Base-by-base conservation (phyloP, 1,139 yeast species). In the Kodamaea derodonti region DNA sequence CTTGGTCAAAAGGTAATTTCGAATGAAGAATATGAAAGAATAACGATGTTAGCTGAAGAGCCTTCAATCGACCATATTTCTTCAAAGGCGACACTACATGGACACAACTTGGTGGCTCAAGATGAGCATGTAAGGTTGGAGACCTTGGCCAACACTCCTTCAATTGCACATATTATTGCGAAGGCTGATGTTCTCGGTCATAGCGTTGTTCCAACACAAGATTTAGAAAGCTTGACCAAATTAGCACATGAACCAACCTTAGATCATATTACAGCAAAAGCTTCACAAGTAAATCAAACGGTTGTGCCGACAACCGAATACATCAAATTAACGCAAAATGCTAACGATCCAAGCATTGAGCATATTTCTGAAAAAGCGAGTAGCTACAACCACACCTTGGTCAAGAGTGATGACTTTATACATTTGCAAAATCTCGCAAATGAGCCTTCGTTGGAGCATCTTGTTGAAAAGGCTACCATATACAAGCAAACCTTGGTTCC, bases 391-490 rank as follows among this genome's bases (percentile, higher is more conserved):
- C 54, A 54, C 33, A 41, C 44, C 2, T 33, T 59, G 4, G 24
- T 58, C 4, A 37, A 47, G 2, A 35, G 44, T 10, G 23, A 37
- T 3, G 39, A 39, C 12, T 38, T 25, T 10, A 27, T 36, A 2
- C 24, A 23, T 9, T 36, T 43, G 14, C 34, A 43, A 16, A 33
- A 37, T 5, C 35, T 37, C 3, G 41, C 54, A 4, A 31, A 47
- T 9, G 35, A 46, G 6, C 65, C 65, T 3, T 31, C 47, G 1
- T 15, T 58, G 15, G 58, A 52, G 0, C 53, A 54, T 30, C 18
- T 54, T 12, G 30, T 16, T 10, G 3, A 26, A 25, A 10, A 45
- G 34, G 39, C 39, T 8, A 20, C 20, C 14, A 13, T 7, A 4
- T 27, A 9, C 14, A 12, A 14, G 15, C 31, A 34, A 17, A 29